Evolutionary conservation across 331 rosid genomes (phyloP), one percentile per base, ranked within the genome.

Genomic region (Pyrus hybrid): DNA sequence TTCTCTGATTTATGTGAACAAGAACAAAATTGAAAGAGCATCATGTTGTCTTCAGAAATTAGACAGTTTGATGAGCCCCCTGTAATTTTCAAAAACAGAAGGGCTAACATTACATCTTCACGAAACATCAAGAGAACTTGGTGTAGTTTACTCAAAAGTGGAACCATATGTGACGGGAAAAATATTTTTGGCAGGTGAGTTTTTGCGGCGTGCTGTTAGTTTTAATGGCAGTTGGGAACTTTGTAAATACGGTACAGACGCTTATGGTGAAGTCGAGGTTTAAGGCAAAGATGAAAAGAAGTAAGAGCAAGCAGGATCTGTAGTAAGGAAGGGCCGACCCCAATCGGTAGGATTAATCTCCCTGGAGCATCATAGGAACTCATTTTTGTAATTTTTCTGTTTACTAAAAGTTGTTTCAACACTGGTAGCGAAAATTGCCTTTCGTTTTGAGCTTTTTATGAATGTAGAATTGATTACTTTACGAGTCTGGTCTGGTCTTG

Each of bases 241-340:
- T 95, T 71, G 74, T 77, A 86, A 86, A 92, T 82, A 95, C 97
- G 20, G 97, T 92, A 65, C 87, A 92, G 82, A 95, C 93, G 14
- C 91, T 95, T 73, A 72, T 90, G 92, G 88, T n/a, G n/a, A 95
- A 95, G 72, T 92, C 97, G 43, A 90, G 97, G 80, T 89, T 95
- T 71, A 95, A 95, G 91, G 99, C 99, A 60, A 95, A 95, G 88
- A 92, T 95, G 96, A 92, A 81, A 80, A 92, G 81, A 80, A 89
- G 83, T 84, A 92, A 81, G 90, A 95, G 97, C 93, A 95, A 86
- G 90, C 97, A 90, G 79, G 91, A 88, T 64, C 62, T 94, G 83
- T 65, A 85, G 77, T 83, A 81, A 82, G 70, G 72, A 79, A 81
- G 80, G 70, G 77, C 70, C 21, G 51, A 43, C 51, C 84, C 76